phyloP scores from a whole-genome alignment of 371 early-diverging fungal genomes.

The Mucor saturninus region DNA sequence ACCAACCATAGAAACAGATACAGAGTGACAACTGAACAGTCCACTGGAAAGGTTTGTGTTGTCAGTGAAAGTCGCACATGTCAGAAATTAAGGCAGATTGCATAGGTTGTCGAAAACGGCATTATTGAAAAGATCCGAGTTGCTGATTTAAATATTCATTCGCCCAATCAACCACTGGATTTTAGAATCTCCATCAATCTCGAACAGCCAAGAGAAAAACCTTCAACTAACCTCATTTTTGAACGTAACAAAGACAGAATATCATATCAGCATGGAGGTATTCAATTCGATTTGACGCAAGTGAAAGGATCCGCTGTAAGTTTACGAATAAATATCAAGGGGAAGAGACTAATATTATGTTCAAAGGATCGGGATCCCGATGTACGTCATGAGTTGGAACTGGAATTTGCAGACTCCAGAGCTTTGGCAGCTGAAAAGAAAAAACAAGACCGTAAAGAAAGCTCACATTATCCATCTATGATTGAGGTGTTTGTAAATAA shows the following conservation, averaged over 20 bases:
- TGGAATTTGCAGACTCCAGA: constrained; percentile 58
- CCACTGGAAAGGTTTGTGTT: constrained; percentile 44
- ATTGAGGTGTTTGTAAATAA: constrained; percentile 66
- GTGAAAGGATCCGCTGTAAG: constrained; percentile 55
- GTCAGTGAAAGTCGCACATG: no score
- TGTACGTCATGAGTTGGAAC: constrained; percentile 64
- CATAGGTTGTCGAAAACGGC: constrained; percentile 59
- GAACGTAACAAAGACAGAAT: constrained; percentile 78
- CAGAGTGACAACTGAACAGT: constrained; percentile 72
- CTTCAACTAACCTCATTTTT: constrained; percentile 39
- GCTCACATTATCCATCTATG: constrained; percentile 54
- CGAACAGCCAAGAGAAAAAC: constrained; percentile 63
- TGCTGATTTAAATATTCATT: constrained; percentile 72
- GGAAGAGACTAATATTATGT: not conserved
- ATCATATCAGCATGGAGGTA: constrained; percentile 74
- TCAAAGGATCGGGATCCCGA: constrained; percentile 31
- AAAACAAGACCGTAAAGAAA: constrained; percentile 40
- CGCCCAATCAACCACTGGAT: constrained; percentile 72
- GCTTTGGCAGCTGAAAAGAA: constrained; percentile 43
- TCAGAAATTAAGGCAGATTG: not conserved
- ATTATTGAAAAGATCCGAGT: constrained; percentile 69
- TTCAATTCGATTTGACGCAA: constrained; percentile 79
- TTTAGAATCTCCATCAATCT: constrained; percentile 76
- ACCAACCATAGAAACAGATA: constrained; percentile 36
- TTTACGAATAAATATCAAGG: not conserved